Conservation (phyloP, 129 eudicot genomes). For the Flaveria sonorensis region DNA sequence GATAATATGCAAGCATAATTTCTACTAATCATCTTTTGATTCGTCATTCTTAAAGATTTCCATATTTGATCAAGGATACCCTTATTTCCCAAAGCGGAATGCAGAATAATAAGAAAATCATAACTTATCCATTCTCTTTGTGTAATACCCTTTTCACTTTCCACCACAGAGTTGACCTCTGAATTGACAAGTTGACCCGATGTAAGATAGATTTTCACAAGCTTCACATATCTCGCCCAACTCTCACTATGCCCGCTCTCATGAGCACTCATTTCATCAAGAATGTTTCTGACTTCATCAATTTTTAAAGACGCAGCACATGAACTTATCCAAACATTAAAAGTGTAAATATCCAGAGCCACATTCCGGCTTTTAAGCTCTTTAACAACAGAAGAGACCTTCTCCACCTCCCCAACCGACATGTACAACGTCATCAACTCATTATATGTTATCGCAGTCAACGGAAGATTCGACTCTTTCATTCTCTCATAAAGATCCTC, state of each 20-base stretch:
- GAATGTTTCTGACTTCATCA: constrained; percentile 64
- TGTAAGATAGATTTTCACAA: constrained; percentile 63
- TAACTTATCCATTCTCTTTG: constrained; percentile 90
- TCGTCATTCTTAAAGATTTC: constrained; percentile 72
- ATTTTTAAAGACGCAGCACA: constrained; percentile 77
- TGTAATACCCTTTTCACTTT: constrained; percentile 65
- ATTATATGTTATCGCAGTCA: constrained; percentile 80
- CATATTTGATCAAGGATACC: constrained; percentile 76
- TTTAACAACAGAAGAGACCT: constrained; percentile 64
- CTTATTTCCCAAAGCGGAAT: constrained; percentile 74
- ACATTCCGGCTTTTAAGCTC: constrained; percentile 68
- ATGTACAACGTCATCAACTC: constrained; percentile 92
- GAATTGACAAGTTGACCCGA: constrained; percentile 66
- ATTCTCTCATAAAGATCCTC: constrained; percentile 68
- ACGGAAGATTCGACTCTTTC: constrained; percentile 51
- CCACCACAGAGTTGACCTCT: constrained; percentile 51
- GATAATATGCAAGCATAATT: constrained; percentile 69
- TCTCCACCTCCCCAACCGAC: constrained; percentile 86
- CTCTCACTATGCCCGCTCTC: constrained; percentile 47
- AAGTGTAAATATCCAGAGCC: constrained; percentile 74
- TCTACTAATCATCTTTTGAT: constrained; percentile 78
- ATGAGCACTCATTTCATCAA: constrained; percentile 60
- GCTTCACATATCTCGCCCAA: constrained; percentile 73
- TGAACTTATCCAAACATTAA: constrained; percentile 85
- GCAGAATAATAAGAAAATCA: constrained; percentile 74